These are phyloP conservation scores for Nigrograna mackinnonii DNA, from an alignment of 2,329 filamentous ascomycete genomes.

Conservation along the genomic window DNA sequence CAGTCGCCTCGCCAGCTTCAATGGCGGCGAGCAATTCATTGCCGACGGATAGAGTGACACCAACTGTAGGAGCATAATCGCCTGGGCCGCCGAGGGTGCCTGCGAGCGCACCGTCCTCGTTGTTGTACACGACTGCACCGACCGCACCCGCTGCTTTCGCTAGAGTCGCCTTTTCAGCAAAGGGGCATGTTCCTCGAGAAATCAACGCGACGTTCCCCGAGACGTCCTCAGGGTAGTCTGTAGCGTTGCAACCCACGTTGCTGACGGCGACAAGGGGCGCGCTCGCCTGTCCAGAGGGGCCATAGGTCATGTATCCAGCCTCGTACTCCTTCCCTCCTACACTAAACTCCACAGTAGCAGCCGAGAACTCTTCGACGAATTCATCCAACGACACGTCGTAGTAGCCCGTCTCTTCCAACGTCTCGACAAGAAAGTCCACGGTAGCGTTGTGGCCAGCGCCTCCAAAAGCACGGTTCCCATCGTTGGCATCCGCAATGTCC, in stretches of 20 bases:
- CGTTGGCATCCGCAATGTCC: constrained; percentile 32
- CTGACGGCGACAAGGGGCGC: constrained; percentile 63
- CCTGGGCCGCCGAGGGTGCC: constrained; percentile 66
- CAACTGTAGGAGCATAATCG: constrained; percentile 68
- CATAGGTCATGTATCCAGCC: constrained; percentile 51
- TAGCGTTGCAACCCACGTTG: constrained; percentile 64
- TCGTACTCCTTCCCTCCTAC: constrained; percentile 24
- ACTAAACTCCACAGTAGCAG: constrained; percentile 27
- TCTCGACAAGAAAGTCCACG: constrained; percentile 35
- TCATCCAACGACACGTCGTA: constrained; percentile 39
- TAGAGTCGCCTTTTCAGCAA: constrained; percentile 67
- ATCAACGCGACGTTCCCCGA: constrained; percentile 69
- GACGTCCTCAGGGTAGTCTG: constrained; percentile 62
- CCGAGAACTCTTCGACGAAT: constrained; percentile 38
- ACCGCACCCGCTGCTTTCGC: constrained; percentile 70
- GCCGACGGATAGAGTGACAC: constrained; percentile 64
- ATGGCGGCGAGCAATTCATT: constrained; percentile 58
- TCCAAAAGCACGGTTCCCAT: constrained; percentile 40
- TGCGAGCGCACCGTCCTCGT: constrained; percentile 61
- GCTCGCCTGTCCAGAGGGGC: constrained; percentile 64
- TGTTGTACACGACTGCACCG: constrained; percentile 74
- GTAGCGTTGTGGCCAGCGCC: constrained; percentile 38
- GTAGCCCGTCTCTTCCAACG: constrained; percentile 30
- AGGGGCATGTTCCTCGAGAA: constrained; percentile 68
- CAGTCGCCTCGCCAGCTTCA: constrained; percentile 42